Base-by-base conservation (phyloP, 148 eudicot genomes). In the Nyssa sinensis region DNA sequence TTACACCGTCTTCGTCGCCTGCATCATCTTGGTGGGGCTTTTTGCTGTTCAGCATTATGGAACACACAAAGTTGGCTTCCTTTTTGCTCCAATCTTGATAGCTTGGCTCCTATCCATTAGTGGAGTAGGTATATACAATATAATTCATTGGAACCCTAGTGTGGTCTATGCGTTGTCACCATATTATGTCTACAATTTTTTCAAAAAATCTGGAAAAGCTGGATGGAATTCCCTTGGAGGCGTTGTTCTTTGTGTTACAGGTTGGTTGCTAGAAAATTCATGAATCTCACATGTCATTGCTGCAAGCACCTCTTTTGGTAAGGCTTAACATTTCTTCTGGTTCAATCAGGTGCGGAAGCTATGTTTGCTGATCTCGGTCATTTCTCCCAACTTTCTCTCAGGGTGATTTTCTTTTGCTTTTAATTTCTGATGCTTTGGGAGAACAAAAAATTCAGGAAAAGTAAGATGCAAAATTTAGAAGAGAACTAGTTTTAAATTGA, bases 341-440 rank as follows among this genome's bases (percentile, higher is more conserved):
- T 72, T 72, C 68, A 72, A 33, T 60, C 83, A 86, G 89, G 86
- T 66, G 81, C 83, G 12, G 89, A 86, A 69, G 89, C 89, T 23
- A 83, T 86, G 81, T 86, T 86, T 79, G 89, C 89, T 58, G 86
- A 86, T 81, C 89, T 86, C 30, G 86, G 89, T 19, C 86, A 86
- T 82, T 86, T 86, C 74, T 80, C 86, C 59, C 35, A 72, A 72
- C 64, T 63, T 57, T 75, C 88, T 70, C 24, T 85, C 66, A 82
- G 84, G 86, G 88, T 85, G 77, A 66, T 58, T 7, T 69, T 71
- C 61, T 58, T 60, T 59, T 49, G 1, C 7, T 51, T 47, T 49
- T 21, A 23, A 14, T 35, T 64, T 64, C 25, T 51, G 39, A 59
- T 64, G 39, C 64, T 39, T 28, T 44, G 51, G 44, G 51, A 44